These are phyloP conservation scores for Neonectria punicea DNA, from an alignment of 2,329 filamentous ascomycete species.

Conservation along the genomic window DNA sequence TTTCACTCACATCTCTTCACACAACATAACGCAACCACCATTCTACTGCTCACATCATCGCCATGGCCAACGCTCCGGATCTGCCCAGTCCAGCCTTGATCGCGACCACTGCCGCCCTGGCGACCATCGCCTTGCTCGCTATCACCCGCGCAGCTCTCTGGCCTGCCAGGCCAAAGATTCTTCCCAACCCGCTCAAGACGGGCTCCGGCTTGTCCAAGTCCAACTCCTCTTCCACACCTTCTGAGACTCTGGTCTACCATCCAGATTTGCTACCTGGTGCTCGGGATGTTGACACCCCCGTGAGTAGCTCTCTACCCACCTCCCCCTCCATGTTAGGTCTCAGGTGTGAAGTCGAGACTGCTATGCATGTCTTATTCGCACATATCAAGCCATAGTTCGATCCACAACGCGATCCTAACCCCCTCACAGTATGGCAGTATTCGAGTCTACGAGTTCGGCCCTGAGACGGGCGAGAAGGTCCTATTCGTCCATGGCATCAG, in stretches of 20 bases:
- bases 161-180: conserved; percentile 52
- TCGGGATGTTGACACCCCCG: conserved; percentile 76
- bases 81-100: conserved; percentile 42
- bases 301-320: conserved; percentile 44
- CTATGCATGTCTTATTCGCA: neutral
- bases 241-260: conserved; percentile 63
- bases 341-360: neutral
- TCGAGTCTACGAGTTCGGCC: conserved; percentile 85
- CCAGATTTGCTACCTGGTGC: conserved; percentile 77
- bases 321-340: neutral
- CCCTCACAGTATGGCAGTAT: conserved; percentile 73
- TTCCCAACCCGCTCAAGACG: conserved; percentile 58
- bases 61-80: conserved; percentile 18
- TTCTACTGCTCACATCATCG: neutral
- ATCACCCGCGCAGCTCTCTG: conserved; percentile 51
- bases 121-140: conserved; percentile 53
- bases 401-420: neutral
- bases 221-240: conserved; percentile 49
- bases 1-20: neutral
- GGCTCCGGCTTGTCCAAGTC: conserved; percentile 49
- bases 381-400: neutral
- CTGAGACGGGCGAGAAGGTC: conserved; percentile 76
- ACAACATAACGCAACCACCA: neutral
- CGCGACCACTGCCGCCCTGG: conserved; percentile 54
- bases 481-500: conserved; percentile 86